phyloP scores from a whole-genome alignment of 768 basidiomycete species.

The Boletus sp. region DNA sequence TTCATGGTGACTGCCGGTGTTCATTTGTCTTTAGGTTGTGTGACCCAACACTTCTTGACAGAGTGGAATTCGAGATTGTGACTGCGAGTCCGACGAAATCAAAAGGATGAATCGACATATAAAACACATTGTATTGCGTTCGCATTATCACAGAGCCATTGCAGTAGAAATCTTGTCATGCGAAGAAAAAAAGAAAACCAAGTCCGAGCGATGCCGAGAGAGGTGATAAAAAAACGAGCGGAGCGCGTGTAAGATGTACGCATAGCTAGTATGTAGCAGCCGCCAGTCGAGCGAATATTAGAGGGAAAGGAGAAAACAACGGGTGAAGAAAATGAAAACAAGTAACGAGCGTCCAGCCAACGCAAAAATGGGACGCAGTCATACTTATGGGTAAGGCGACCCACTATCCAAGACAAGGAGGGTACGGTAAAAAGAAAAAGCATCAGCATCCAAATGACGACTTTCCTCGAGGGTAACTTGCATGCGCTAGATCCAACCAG shows the following conservation, averaged over 20 bases:
- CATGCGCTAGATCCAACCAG: constrained; percentile 20
- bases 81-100: no score
- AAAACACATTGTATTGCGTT: constrained; percentile 8
- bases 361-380: background rate
- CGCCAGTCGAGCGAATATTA: background rate
- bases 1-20: no score
- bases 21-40: no score
- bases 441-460: constrained; percentile 15
- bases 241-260: background rate
- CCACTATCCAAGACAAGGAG: constrained; percentile 4
- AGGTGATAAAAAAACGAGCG: background rate
- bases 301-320: background rate
- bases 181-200: background rate
- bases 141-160: constrained; percentile 1
- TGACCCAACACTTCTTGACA: no score
- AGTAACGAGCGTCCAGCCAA: constrained; percentile 11
- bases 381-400: background rate
- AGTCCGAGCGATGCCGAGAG: constrained; percentile 3
- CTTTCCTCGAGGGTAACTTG: constrained; percentile 8
- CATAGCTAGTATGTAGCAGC: background rate
- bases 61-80: no score
- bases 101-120: background rate
- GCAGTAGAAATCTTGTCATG: background rate
- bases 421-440: constrained; percentile 3
- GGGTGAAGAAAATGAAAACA: background rate